phyloP scores from a whole-genome alignment of 805 yeast species.

The Cyberlindnera mississippiensis region DNA sequence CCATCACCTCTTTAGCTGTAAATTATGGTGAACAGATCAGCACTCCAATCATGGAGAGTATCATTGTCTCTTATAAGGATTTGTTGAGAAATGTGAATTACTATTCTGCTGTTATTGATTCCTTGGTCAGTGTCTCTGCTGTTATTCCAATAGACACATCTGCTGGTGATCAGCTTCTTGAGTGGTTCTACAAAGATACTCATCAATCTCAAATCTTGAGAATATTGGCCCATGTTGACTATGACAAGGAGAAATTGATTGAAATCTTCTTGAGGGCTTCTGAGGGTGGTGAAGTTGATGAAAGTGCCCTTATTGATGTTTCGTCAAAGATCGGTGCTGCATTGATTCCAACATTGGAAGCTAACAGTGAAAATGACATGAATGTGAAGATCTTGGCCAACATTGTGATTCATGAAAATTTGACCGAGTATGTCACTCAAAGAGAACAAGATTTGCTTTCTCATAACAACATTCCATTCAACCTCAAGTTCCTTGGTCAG shows the following conservation, averaged over 20 bases:
- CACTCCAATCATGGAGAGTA: constrained; percentile 7
- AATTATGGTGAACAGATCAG: constrained; percentile 14
- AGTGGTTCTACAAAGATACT: constrained; percentile 15
- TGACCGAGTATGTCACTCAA: constrained; percentile 19
- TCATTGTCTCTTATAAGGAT: constrained; percentile 13
- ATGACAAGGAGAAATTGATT: constrained; percentile 16
- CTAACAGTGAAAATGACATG: constrained; percentile 16
- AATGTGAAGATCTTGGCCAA: constrained; percentile 24
- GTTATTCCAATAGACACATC: constrained; percentile 20
- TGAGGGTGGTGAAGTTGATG: constrained; percentile 25
- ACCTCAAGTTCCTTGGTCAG: constrained; percentile 46
- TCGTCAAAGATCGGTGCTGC: constrained; percentile 26
- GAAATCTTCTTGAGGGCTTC: constrained; percentile 23
- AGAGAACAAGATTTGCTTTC: constrained; percentile 21
- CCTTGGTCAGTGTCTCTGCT: constrained; percentile 20
- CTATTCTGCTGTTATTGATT: constrained; percentile 20
- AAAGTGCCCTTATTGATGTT: constrained; percentile 23
- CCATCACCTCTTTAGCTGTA: constrained; percentile 26
- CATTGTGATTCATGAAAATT: constrained; percentile 23
- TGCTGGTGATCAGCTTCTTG: constrained; percentile 18
- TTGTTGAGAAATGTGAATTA: constrained; percentile 14
- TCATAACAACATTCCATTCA: constrained; percentile 29
- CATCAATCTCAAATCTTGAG: constrained; percentile 24
- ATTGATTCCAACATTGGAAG: constrained; percentile 25
- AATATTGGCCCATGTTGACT: constrained; percentile 21